These are phyloP conservation scores for Encephalitozoon cuniculi DNA, from an alignment of 371 early-diverging fungal species.

Conservation along the genomic window DNA sequence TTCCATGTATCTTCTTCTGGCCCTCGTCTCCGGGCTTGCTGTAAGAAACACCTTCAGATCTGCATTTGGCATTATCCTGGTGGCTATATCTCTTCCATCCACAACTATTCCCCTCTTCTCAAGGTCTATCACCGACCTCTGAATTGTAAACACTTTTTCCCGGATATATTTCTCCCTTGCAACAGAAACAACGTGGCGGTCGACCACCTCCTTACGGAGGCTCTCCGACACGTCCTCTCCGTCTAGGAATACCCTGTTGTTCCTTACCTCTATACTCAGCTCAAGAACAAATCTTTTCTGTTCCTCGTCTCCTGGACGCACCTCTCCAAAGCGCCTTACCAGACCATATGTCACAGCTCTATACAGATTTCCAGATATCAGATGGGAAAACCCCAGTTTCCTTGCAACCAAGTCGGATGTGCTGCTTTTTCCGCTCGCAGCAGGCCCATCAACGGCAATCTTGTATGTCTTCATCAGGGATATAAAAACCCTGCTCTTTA, in stretches of 20 bases:
- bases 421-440: slow-evolving; percentile 79
- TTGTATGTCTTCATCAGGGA: slow-evolving; percentile 57
- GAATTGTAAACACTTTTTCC: slow-evolving; percentile 64
- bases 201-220: slow-evolving; percentile 66
- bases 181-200: slow-evolving; percentile 65
- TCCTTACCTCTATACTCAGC: slow-evolving; percentile 5
- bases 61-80: slow-evolving; percentile 74
- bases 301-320: background rate
- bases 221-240: slow-evolving; percentile 65
- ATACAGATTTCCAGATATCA: slow-evolving; percentile 68
- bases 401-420: slow-evolving; percentile 68
- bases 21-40: slow-evolving; percentile 68
- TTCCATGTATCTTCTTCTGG: slow-evolving; percentile 69
- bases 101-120: slow-evolving; percentile 68
- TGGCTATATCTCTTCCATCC: slow-evolving; percentile 86
- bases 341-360: slow-evolving; percentile 60
- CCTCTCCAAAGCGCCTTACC: slow-evolving; percentile 1
- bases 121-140: slow-evolving; percentile 62
- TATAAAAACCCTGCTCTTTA: background rate
- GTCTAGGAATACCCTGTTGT: slow-evolving; percentile 62
- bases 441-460: slow-evolving; percentile 82
- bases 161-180: slow-evolving; percentile 67
- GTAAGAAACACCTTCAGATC: slow-evolving; percentile 75
- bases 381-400: slow-evolving; percentile 67
- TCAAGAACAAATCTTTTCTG: slow-evolving; percentile 14